Percentiles rank a stretch among this genome's conserved stretches.
These are phyloP conservation scores for Quercus variabilis DNA, from an alignment of 306 rosid species.

Conservation along the genomic window DNA sequence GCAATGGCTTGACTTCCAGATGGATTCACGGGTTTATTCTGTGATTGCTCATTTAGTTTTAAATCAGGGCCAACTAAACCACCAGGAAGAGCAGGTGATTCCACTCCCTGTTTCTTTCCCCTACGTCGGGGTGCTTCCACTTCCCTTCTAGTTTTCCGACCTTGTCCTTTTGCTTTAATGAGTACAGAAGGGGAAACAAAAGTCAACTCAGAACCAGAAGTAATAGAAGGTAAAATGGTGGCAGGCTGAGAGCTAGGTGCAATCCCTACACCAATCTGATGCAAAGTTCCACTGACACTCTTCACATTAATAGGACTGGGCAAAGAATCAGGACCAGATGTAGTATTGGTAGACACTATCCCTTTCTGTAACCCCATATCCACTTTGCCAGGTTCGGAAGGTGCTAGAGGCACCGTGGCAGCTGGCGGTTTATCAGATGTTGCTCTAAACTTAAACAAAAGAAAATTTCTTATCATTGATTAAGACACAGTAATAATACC, in stretches of 20 bases:
- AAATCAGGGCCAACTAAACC: constrained; percentile 47
- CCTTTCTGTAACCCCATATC: constrained; percentile 47
- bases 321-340: constrained; percentile 39
- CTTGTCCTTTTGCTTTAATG: constrained; percentile 58
- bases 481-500: too few relatives aligned
- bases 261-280: constrained; percentile 33
- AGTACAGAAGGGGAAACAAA: constrained; percentile 41
- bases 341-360: constrained; percentile 32
- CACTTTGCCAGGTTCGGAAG: constrained; percentile 44
- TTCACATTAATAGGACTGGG: constrained; percentile 30
- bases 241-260: constrained; percentile 38
- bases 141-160: constrained; percentile 59
- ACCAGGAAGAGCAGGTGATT: constrained; percentile 40
- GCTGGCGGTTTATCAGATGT: constrained; percentile 47
- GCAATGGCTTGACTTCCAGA: constrained; percentile 41
- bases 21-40: constrained; percentile 37
- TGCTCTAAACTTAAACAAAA: constrained; percentile 22
- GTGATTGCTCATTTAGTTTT: constrained; percentile 48
- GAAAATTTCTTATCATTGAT: too few relatives aligned
- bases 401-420: constrained; percentile 34
- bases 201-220: constrained; percentile 33
- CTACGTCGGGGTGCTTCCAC: constrained; percentile 62
- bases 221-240: constrained; percentile 34
- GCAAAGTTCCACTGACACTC: constrained; percentile 32
- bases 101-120: constrained; percentile 66